These are phyloP conservation scores for Adenanthera pavonina DNA, from an alignment of 306 rosid species.

Conservation along the genomic window DNA sequence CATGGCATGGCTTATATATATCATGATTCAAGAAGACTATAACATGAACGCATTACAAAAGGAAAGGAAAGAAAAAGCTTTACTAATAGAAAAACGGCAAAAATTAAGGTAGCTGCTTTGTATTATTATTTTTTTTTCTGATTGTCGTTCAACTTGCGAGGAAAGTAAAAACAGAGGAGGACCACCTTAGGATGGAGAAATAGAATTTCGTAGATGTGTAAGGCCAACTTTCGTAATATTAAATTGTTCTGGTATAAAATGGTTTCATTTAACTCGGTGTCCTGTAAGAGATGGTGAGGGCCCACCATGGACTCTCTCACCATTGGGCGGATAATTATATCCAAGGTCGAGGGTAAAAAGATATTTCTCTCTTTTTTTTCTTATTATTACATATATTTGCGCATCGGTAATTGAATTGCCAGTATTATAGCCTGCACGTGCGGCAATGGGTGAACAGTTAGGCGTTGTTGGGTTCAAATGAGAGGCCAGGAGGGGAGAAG, in stretches of 20 bases:
- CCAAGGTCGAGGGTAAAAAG: slow-evolving; percentile 2
- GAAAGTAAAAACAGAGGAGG: slow-evolving; percentile 10
- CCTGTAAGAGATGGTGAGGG: background rate
- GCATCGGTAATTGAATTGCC: slow-evolving; percentile 3
- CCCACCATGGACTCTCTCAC: background rate
- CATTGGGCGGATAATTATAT: background rate
- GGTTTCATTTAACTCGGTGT: background rate
- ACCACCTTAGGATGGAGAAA: slow-evolving; percentile 6
- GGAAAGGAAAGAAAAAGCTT: slow-evolving; percentile 18
- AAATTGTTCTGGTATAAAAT: background rate
- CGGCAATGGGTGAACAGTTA: background rate
- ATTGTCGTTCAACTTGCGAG: background rate
- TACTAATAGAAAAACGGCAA: background rate
- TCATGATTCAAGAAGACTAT: slow-evolving; percentile 27
- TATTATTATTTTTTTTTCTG: background rate
- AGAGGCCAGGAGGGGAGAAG: no score
- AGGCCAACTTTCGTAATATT: slow-evolving; percentile 4
- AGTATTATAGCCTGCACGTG: slow-evolving; percentile 33
- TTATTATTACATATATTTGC: background rate
- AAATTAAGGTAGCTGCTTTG: background rate
- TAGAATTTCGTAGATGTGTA: background rate
- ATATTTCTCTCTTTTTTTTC: background rate
- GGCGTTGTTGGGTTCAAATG: no score
- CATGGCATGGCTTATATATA: background rate
- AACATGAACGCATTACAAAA: slow-evolving; percentile 18